Evolutionary conservation across 192 early-diverging fungal genomes (phyloP).

Genomic region (Oehlia diaphana): DNA sequence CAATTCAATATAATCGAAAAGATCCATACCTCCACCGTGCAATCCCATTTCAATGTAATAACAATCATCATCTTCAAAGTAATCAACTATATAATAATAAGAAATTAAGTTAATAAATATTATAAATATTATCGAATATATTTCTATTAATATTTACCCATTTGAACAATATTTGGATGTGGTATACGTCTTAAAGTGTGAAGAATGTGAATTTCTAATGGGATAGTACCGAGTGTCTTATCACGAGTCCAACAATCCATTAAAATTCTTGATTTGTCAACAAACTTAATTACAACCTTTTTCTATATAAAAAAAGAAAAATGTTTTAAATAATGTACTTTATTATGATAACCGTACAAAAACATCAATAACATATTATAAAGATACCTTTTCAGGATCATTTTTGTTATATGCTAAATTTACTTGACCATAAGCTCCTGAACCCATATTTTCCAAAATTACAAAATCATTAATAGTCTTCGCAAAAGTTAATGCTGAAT

Average conservation of each 20-base stretch:
- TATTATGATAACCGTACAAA: neutral
- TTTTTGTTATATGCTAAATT: conserved; percentile 52
- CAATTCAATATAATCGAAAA: conserved; percentile 74
- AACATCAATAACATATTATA: too few relatives aligned
- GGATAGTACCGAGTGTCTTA: conserved; percentile 62
- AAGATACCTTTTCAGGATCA: conserved; percentile 48
- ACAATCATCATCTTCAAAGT: conserved; percentile 73
- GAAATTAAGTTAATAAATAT: conserved; percentile 16
- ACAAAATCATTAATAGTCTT: conserved; percentile 59
- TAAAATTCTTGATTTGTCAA: conserved; percentile 67
- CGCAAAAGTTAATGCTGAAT: conserved; percentile 47
- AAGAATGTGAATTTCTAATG: conserved; percentile 77
- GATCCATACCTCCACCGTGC: conserved; percentile 59
- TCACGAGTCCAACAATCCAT: conserved; percentile 71
- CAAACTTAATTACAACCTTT: conserved; percentile 69
- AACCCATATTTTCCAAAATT: conserved; percentile 61
- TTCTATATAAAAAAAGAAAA: conserved; percentile 23
- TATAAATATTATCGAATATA: neutral
- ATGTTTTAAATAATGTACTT: neutral
- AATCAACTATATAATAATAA: conserved; percentile 49
- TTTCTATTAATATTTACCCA: conserved; percentile 40
- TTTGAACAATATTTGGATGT: conserved; percentile 53
- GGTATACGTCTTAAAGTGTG: conserved; percentile 56
- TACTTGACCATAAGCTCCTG: conserved; percentile 75
- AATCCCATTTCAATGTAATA: conserved; percentile 69